phyloP scores from a whole-genome alignment of 2,329 filamentous ascomycete species.

The Sporothrix variecibatus region DNA sequence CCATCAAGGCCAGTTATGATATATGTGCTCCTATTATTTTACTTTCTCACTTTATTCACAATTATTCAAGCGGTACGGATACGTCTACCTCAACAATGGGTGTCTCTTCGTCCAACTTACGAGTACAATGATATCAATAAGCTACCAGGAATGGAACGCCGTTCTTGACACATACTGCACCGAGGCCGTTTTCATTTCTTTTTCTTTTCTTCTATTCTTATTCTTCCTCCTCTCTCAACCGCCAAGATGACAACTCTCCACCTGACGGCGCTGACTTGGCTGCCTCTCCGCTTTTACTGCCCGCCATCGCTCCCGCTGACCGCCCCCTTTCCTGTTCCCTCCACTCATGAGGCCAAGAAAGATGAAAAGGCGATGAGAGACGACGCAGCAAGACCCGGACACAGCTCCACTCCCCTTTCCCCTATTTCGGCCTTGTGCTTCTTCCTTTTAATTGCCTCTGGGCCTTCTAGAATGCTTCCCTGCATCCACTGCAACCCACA shows the following conservation, averaged over 20 bases:
- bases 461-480: conserved; percentile 27
- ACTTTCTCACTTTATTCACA: too few species aligned
- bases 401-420: neutral
- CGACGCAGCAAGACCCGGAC: neutral
- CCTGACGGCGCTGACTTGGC: conserved; percentile 7
- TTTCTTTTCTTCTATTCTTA: neutral
- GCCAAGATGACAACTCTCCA: neutral
- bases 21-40: neutral
- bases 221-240: neutral
- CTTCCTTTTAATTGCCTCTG: neutral
- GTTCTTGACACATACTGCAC: neutral
- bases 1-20: neutral
- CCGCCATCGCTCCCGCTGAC: conserved; percentile 20
- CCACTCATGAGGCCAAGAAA: neutral
- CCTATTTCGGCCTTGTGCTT: neutral
- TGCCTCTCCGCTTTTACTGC: conserved; percentile 23
- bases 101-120: too few species aligned
- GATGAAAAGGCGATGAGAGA: neutral
- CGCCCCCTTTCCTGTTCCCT: conserved; percentile 14
- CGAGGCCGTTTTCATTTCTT: too few species aligned
- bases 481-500: conserved; percentile 12
- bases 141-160: neutral
- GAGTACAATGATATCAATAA: neutral
- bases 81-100: too few species aligned
- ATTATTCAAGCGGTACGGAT: too few species aligned